These are phyloP conservation scores for Cryptococcus jaspeensis DNA, from an alignment of 1,284 basidiomycete species.

Conservation along the genomic window DNA sequence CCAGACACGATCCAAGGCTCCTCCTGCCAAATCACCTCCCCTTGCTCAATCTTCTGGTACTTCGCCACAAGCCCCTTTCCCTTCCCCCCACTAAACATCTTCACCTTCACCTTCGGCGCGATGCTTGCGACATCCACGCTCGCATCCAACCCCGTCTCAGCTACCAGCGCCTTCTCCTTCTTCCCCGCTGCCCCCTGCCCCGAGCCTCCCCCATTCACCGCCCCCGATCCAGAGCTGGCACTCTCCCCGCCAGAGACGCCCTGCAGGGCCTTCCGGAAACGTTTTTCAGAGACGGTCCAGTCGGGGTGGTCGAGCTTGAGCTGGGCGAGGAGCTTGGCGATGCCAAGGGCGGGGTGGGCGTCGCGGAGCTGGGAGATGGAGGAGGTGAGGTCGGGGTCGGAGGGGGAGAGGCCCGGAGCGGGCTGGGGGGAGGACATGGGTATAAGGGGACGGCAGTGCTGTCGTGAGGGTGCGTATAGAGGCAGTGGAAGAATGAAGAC, in stretches of 20 bases:
- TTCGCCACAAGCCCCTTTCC: constrained; percentile 80
- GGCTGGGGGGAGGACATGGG: too few relatives aligned
- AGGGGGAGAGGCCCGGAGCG: constrained; percentile 3
- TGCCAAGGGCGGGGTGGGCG: constrained; percentile 65
- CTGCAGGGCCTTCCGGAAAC: constrained; percentile 64
- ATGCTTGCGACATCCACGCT: constrained; percentile 63
- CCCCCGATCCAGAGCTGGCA: constrained; percentile 15
- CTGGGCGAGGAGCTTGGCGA: constrained; percentile 66
- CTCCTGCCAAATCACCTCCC: constrained; percentile 79
- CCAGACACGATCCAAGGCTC: constrained; percentile 52
- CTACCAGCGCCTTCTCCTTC: constrained; percentile 50
- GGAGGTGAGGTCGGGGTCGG: constrained; percentile 56
- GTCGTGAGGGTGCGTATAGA: too few relatives aligned
- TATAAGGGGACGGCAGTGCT: too few relatives aligned
- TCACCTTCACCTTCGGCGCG: constrained; percentile 65
- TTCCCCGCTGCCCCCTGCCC: constrained; percentile 7
- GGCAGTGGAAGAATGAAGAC: too few relatives aligned
- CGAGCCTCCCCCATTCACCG: constrained; percentile 23
- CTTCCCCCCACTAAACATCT: constrained; percentile 67
- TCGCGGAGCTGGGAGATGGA: constrained; percentile 54
- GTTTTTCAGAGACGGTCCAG: constrained; percentile 78
- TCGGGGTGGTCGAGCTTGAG: constrained; percentile 61
- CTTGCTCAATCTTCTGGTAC: constrained; percentile 61
- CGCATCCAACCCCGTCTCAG: constrained; percentile 66
- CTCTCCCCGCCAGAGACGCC: not conserved